Conservation (phyloP, 2,329 filamentous ascomycete species). For the Colletotrichum sp. region DNA sequence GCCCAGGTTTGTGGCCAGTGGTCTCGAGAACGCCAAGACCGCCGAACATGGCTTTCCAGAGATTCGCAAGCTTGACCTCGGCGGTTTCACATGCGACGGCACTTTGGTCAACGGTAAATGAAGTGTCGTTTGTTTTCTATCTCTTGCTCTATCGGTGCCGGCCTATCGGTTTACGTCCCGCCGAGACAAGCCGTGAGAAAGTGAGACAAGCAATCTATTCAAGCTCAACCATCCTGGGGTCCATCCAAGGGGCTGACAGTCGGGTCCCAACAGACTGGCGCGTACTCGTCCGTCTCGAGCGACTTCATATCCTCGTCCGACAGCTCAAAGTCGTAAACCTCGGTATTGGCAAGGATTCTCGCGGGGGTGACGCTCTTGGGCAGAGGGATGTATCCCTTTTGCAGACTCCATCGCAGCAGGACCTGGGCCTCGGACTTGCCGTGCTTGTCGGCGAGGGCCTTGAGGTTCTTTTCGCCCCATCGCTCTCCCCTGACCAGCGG, state of each 20-base stretch:
- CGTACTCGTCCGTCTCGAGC: constrained; percentile 55
- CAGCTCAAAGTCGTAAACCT: constrained; percentile 60
- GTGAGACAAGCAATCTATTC: not conserved
- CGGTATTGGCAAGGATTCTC: constrained; percentile 68
- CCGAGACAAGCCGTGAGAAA: not conserved
- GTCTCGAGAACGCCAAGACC: not conserved
- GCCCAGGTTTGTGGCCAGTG: not conserved
- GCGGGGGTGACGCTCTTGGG: constrained; percentile 75
- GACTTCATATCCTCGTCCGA: constrained; percentile 55
- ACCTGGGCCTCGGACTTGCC: constrained; percentile 77
- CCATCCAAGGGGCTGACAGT: constrained; percentile 49
- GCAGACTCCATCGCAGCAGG: constrained; percentile 79
- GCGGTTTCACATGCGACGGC: not conserved
- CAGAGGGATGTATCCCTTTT: constrained; percentile 76
- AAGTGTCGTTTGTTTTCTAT: not conserved
- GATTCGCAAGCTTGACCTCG: not conserved
- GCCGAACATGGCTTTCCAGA: not conserved
- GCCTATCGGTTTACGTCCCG: not conserved
- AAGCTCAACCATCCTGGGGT: not conserved
- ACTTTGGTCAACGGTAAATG: not conserved
- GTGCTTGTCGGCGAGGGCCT: constrained; percentile 72
- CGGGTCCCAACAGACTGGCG: constrained; percentile 62
- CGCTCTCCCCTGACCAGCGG: constrained; percentile 71
- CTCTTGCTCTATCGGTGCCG: not conserved
- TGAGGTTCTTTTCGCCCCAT: constrained; percentile 69